Percentiles rank a stretch among this genome's conserved stretches.
Evolutionary conservation across 768 basidiomycete genomes (phyloP).

Genomic region (Mycena albidolilacea): DNA sequence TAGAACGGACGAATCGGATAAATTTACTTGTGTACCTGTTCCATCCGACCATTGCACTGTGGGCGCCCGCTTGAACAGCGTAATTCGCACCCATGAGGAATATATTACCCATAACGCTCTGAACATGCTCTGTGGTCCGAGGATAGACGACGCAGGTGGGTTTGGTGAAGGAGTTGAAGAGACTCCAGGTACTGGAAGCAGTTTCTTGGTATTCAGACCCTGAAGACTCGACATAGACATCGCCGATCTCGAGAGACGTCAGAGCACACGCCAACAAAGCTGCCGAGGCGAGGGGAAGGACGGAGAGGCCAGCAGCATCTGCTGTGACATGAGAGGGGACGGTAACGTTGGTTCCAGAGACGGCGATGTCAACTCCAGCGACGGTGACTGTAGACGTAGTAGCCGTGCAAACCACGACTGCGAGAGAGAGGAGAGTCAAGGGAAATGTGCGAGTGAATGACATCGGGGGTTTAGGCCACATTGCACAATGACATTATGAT

Average conservation of each 20-base stretch:
- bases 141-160: constrained; percentile 59
- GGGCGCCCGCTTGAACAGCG: constrained; percentile 60
- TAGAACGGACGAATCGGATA: too few relatives aligned
- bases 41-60: constrained; percentile 55
- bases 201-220: constrained; percentile 34
- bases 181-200: constrained; percentile 47
- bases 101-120: constrained; percentile 55
- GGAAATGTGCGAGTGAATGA: too few relatives aligned
- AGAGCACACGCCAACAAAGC: constrained; percentile 7
- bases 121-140: constrained; percentile 49
- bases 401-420: too few relatives aligned
- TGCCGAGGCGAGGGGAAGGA: not conserved
- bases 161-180: constrained; percentile 51
- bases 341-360: too few relatives aligned
- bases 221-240: constrained; percentile 23
- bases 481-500: too few relatives aligned
- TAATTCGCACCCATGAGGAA: constrained; percentile 52
- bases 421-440: too few relatives aligned
- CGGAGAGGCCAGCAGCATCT: too few relatives aligned
- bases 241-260: not conserved
- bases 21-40: not conserved
- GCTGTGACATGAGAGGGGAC: too few relatives aligned
- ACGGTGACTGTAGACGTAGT: too few relatives aligned
- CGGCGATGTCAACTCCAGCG: too few relatives aligned
- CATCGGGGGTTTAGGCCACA: too few relatives aligned